Evolutionary conservation across 768 basidiomycete species (phyloP), one percentile per base, ranked within the genome.

Genomic region (Panaeolus cyanescens): DNA sequence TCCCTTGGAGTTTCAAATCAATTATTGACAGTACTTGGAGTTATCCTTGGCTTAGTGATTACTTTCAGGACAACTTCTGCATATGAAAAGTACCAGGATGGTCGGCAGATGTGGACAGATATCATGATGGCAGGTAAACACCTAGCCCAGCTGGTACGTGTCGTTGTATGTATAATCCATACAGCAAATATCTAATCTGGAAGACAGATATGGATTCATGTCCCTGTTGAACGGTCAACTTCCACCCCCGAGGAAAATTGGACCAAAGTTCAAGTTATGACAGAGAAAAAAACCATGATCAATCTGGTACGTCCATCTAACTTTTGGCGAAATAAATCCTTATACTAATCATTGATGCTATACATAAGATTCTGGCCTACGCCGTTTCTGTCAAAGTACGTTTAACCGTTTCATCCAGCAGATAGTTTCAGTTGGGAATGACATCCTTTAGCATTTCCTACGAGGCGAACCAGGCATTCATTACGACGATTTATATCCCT

Each of bases 271-370:
- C 72, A 85, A 66, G 79, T 77, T 13, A 72, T 86, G 10, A 82
- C 91, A 55, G 90, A 91, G 77, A 92, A 91, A 74, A 87, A 88
- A 75, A 83, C 84, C 0, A 89, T 90, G 81, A 79, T 92, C 60
- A 90, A 90, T 67, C 69, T 92, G 56, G 85, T 87, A 61, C 63
- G 80, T 71, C 13, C 17, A 8, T 2, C 31, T 32, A 19, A 2
- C 20, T 3, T n/a, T 42, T 25, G 7, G 13, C 22, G 2, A 32
- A 17, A 34, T 19, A 39, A 30, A 39, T 22, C 22, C n/a, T n/a
- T 34, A 61, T 60, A 58, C 20, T 20, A 25, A 59, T 25, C 22
- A 25, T 33, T 53, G 32, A 4, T 12, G 25, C 17, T 15, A 13
- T 13, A 25, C 2, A 28, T 25, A 25, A 89, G 86, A 77, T 90